Conservation (phyloP, 192 early-diverging fungal genomes). For the Cetraspora pellucida region DNA sequence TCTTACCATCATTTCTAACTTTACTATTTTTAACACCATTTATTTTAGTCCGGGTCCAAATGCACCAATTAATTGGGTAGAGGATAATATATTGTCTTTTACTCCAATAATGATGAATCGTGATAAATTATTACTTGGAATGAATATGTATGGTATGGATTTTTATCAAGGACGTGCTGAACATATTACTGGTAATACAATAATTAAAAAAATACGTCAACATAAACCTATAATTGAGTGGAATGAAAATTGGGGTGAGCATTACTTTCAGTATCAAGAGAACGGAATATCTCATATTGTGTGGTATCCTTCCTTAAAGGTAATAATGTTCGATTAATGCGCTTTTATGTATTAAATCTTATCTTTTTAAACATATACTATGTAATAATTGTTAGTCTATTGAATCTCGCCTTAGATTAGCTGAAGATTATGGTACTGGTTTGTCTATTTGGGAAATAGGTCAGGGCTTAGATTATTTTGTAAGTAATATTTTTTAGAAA, state of each 20-base stretch:
- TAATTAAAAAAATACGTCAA: conserved; percentile 22
- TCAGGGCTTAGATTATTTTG: conserved; percentile 50
- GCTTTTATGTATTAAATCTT: not conserved
- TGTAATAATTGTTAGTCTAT: conserved; percentile 30
- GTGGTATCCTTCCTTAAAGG: conserved; percentile 39
- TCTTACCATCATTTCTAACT: not conserved
- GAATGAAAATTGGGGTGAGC: conserved; percentile 35
- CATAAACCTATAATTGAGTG: conserved; percentile 25
- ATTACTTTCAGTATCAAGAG: conserved; percentile 37
- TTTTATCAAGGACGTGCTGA: conserved; percentile 23
- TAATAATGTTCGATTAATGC: not conserved
- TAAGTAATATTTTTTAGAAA: conserved; percentile 36
- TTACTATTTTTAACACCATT: not conserved
- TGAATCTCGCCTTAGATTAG: conserved; percentile 35
- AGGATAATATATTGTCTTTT: conserved; percentile 42
- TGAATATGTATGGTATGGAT: conserved; percentile 43
- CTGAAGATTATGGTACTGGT: conserved; percentile 47
- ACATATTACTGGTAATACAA: conserved; percentile 32
- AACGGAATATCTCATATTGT: conserved; percentile 29
- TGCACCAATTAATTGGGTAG: conserved; percentile 45
- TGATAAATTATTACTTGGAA: conserved; percentile 41
- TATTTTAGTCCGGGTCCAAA: conserved; percentile 37
- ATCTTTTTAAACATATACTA: not conserved
- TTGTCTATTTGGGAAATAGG: conserved; percentile 49
- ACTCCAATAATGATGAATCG: conserved; percentile 33